These are phyloP conservation scores for Wallacemonas sp. DNA, from an alignment of 208 protist species.

Conservation along the genomic window DNA sequence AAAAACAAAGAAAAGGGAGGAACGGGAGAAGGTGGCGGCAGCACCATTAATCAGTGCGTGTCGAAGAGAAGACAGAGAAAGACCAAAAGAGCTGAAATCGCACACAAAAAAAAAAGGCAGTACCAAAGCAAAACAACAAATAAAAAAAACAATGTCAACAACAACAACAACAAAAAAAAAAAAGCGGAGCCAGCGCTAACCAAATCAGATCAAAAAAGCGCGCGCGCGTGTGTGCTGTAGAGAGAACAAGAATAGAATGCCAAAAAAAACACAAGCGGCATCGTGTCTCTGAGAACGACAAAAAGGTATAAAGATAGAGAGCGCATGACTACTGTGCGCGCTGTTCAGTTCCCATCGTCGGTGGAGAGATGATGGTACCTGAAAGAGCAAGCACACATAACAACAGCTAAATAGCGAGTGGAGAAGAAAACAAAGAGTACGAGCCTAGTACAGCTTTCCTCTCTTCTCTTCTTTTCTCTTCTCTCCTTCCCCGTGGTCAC, in stretches of 20 bases:
- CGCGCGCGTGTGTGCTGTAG: neutral
- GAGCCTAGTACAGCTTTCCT: too few species aligned
- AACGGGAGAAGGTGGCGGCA: too few species aligned
- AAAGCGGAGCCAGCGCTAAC: neutral
- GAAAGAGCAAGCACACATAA: too few species aligned
- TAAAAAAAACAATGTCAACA: neutral
- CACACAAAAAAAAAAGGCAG: neutral
- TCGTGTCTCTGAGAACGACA: neutral
- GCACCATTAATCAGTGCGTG: too few species aligned
- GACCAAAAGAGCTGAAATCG: too few species aligned
- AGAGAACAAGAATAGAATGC: neutral
- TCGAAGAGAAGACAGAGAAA: too few species aligned
- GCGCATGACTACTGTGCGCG: neutral
- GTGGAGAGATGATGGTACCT: neutral
- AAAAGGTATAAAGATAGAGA: neutral
- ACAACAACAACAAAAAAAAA: neutral
- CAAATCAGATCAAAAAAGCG: neutral
- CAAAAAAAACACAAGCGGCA: neutral
- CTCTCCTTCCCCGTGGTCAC: neutral
- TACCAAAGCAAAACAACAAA: neutral
- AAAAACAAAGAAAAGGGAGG: constrained; percentile 1
- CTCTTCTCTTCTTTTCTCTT: neutral
- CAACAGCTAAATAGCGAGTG: too few species aligned
- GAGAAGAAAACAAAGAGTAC: too few species aligned
- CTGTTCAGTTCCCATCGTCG: neutral